These are phyloP conservation scores for Aspergillus niger DNA, from an alignment of 2,329 filamentous ascomycete species.

Conservation along the genomic window DNA sequence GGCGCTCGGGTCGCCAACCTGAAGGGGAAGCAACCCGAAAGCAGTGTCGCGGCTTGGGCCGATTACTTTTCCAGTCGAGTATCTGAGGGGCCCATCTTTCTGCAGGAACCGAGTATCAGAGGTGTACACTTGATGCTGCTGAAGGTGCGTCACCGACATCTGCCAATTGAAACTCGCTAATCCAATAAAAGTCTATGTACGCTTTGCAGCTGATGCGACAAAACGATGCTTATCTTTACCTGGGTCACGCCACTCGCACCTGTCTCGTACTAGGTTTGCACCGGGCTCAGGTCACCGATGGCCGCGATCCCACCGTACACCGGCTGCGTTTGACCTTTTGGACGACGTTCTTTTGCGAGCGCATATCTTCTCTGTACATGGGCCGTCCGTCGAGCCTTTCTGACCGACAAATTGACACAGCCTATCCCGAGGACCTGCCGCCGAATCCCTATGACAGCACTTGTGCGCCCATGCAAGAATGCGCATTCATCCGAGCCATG, in stretches of 20 bases:
- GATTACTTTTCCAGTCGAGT: constrained; percentile 16
- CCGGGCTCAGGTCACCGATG: constrained; percentile 18
- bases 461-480: constrained; percentile 5
- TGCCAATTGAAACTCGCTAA: background rate
- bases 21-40: constrained; percentile 9
- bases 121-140: constrained; percentile 16
- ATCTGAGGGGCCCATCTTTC: constrained; percentile 14
- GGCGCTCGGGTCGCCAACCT: constrained; percentile 14
- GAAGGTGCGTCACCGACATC: constrained; percentile 7
- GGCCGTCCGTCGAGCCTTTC: constrained; percentile 17
- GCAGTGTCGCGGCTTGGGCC: constrained; percentile 14
- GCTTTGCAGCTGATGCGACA: constrained; percentile 21
- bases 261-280: constrained; percentile 18
- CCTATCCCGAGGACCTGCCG: constrained; percentile 16
- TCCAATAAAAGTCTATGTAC: constrained; percentile 16
- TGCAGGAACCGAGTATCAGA: constrained; percentile 15
- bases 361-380: constrained; percentile 15
- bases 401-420: constrained; percentile 18
- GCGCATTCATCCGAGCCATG: constrained; percentile 15
- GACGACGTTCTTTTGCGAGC: constrained; percentile 16
- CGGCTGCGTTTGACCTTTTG: constrained; percentile 18
- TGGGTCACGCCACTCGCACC: constrained; percentile 18
- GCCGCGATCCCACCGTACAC: constrained; percentile 12
- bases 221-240: constrained; percentile 20
- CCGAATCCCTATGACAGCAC: background rate